Percentiles rank a stretch among this genome's conserved stretches.
phyloP scores from a whole-genome alignment of 345 rosid species.

The Sonneratia alba region DNA sequence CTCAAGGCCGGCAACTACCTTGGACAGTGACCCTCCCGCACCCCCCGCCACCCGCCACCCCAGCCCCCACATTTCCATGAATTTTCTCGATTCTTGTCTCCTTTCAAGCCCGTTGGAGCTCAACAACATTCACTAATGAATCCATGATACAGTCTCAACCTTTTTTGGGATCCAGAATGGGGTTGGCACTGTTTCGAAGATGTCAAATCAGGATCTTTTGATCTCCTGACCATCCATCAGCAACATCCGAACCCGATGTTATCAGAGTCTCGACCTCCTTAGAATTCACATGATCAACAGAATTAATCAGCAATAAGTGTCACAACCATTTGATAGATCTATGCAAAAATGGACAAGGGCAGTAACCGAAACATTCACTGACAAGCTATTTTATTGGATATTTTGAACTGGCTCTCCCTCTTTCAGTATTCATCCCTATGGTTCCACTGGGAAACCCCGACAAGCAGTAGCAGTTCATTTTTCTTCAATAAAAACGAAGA shows the following conservation, averaged over 20 bases:
- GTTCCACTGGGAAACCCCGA: not conserved
- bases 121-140: not conserved
- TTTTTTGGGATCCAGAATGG: no score
- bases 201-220: not conserved
- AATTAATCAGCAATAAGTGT: not conserved
- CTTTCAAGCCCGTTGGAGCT: not conserved
- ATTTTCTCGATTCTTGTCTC: not conserved
- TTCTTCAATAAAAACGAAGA: not conserved
- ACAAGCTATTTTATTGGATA: not conserved
- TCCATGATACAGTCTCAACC: no score
- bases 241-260: not conserved
- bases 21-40: not conserved
- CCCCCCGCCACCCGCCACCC: no score
- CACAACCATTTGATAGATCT: no score
- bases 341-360: not conserved
- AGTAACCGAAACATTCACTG: not conserved
- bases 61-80: not conserved
- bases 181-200: no score
- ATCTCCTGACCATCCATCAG: not conserved
- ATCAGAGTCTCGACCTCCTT: not conserved
- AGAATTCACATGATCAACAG: not conserved
- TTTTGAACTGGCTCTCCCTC: conserved; percentile 2
- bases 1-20: not conserved
- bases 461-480: not conserved
- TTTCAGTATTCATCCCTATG: not conserved